phyloP scores from a whole-genome alignment of 2,329 filamentous ascomycete species.

The Acrocalymma vagum region DNA sequence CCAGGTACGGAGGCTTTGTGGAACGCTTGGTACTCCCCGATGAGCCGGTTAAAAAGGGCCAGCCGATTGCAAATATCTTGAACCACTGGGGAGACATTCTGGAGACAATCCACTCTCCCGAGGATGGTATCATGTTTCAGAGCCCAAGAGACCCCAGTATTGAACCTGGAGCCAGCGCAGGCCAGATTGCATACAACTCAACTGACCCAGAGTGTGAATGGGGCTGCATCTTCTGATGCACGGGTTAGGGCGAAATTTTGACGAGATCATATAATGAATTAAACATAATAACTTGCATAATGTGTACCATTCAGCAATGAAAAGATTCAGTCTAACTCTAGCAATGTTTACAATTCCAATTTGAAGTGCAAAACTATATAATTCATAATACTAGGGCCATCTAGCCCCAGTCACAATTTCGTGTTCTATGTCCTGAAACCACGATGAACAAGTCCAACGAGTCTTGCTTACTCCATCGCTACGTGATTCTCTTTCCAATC shows the following conservation, averaged over 20 bases:
- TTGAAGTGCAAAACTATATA: no score
- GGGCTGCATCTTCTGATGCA: slow-evolving; percentile 41
- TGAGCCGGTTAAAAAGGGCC: slow-evolving; percentile 45
- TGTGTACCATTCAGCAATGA: no score
- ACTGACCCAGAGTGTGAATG: slow-evolving; percentile 40
- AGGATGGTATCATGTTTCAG: slow-evolving; percentile 44
- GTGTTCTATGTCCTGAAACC: no score
- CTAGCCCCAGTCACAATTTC: no score
- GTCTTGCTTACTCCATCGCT: slow-evolving; percentile 14
- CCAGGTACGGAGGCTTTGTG: slow-evolving; percentile 37
- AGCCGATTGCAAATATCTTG: slow-evolving; percentile 44
- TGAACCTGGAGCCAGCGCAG: slow-evolving; percentile 44
- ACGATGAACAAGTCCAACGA: no score
- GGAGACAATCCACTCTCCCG: slow-evolving; percentile 42
- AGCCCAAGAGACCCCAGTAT: slow-evolving; percentile 44
- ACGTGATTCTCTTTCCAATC: slow-evolving; percentile 25
- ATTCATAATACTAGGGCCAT: no score
- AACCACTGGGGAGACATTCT: slow-evolving; percentile 49
- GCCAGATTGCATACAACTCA: slow-evolving; percentile 47
- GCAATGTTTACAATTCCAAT: no score
- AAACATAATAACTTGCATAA: no score
- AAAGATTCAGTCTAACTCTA: no score
- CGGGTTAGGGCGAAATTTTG: no score
- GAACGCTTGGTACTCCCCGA: slow-evolving; percentile 40
- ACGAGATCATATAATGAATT: no score